A percentile compares a stretch with the other conserved stretches of the same genome.
Conservation (phyloP, 306 rosid genomes). For the Mucuna pruriens region DNA sequence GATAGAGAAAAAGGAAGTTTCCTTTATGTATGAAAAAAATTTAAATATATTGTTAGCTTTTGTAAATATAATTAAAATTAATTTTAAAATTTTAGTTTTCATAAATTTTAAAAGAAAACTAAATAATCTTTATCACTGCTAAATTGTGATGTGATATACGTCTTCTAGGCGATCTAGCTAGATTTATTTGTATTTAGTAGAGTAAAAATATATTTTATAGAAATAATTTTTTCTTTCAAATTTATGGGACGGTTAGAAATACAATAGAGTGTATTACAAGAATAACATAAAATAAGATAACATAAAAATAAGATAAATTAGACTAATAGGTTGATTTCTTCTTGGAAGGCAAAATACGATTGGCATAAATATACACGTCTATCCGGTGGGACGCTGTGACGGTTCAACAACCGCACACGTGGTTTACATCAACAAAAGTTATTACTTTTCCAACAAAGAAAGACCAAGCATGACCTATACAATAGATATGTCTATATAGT, state of each 20-base stretch:
- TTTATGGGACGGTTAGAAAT: neutral
- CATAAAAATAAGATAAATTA: neutral
- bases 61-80: neutral
- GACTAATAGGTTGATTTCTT: neutral
- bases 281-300: neutral
- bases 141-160: neutral
- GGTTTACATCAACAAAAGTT: neutral
- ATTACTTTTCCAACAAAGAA: neutral
- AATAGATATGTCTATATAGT: neutral
- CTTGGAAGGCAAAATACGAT: neutral
- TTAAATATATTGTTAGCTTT: neutral
- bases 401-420: neutral
- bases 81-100: neutral
- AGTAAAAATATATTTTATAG: too few relatives aligned
- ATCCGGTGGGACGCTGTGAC: neutral
- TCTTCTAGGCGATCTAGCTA: too few relatives aligned
- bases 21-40: neutral
- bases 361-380: neutral
- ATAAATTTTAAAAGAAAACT: neutral
- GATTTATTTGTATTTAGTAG: neutral
- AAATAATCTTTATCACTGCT: neutral
- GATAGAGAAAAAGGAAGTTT: neutral
- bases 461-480: neutral
- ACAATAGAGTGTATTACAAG: neutral
- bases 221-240: too few relatives aligned